Conservation (phyloP, 139 green algal species). For the Chlamydomonas incerta region DNA sequence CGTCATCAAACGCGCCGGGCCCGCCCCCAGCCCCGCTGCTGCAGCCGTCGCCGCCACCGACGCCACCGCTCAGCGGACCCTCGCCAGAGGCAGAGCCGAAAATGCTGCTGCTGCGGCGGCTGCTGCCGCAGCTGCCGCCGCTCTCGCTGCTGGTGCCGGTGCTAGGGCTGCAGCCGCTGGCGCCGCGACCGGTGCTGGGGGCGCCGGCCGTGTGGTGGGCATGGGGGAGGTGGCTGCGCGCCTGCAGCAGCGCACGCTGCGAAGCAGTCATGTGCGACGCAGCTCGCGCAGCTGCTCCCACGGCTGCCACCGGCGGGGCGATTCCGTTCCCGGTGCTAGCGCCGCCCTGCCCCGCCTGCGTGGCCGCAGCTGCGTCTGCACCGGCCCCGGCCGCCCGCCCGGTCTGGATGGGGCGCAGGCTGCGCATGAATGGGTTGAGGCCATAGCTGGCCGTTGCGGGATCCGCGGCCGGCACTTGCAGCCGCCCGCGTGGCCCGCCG, state of each 20-base stretch:
- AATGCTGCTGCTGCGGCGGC: slow-evolving; percentile 8
- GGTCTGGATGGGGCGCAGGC: neutral
- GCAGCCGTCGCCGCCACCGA: neutral
- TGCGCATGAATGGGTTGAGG: slow-evolving; percentile 13
- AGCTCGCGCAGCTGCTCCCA: no score
- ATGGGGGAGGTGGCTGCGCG: neutral
- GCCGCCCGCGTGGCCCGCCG: neutral
- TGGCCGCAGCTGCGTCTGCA: neutral
- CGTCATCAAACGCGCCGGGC: neutral
- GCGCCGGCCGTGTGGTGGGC: neutral
- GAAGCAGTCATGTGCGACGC: neutral
- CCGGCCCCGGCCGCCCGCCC: neutral
- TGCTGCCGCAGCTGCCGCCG: neutral
- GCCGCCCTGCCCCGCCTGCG: neutral
- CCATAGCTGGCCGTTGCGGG: neutral
- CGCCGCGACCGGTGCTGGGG: neutral
- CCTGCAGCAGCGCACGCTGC: neutral
- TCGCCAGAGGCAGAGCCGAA: neutral
- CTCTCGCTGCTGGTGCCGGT: no score
- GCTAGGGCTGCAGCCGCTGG: neutral
- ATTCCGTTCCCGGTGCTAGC: neutral
- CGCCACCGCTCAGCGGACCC: neutral
- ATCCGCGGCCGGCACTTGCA: neutral
- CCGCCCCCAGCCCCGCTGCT: neutral
- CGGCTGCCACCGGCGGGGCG: no score